phyloP scores from a whole-genome alignment of 139 green algal species.

The Astrephomene gubernaculifera region DNA sequence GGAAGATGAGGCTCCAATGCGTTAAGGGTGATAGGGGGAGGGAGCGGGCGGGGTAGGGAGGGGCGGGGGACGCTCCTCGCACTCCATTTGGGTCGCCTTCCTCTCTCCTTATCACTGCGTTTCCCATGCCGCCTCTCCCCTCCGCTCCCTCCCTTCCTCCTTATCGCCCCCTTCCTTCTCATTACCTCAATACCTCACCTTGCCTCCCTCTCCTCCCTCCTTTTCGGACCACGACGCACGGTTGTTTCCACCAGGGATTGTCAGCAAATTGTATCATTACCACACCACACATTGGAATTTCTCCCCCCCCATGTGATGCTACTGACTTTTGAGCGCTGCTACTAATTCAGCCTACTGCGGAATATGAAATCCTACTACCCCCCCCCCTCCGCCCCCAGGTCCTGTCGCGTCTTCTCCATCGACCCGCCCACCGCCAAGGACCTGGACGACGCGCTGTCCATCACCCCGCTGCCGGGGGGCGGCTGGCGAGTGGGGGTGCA shows the following conservation, averaged over 20 bases:
- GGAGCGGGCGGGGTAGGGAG: neutral
- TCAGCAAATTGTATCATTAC: too few relatives aligned
- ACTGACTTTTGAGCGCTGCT: too few relatives aligned
- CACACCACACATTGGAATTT: neutral
- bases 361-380: neutral
- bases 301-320: neutral
- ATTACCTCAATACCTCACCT: too few relatives aligned
- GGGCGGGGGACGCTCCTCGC: neutral
- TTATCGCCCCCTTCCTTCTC: neutral
- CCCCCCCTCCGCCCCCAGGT: slow-evolving; percentile 14
- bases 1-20: neutral
- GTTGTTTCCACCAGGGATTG: too few relatives aligned
- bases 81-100: neutral
- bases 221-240: neutral
- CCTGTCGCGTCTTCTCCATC: slow-evolving; percentile 82
- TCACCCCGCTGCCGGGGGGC: slow-evolving; percentile 38
- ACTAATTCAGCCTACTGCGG: too few relatives aligned
- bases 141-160: neutral
- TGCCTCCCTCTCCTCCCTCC: neutral
- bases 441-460: slow-evolving; percentile 89
- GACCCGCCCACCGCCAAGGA: slow-evolving; percentile 87
- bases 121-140: neutral
- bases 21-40: neutral
- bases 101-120: neutral
- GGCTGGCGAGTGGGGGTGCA: slow-evolving; percentile 82